Evolutionary conservation across 208 protist species (phyloP).

Genomic region (Jaenimonas drosophilae): DNA sequence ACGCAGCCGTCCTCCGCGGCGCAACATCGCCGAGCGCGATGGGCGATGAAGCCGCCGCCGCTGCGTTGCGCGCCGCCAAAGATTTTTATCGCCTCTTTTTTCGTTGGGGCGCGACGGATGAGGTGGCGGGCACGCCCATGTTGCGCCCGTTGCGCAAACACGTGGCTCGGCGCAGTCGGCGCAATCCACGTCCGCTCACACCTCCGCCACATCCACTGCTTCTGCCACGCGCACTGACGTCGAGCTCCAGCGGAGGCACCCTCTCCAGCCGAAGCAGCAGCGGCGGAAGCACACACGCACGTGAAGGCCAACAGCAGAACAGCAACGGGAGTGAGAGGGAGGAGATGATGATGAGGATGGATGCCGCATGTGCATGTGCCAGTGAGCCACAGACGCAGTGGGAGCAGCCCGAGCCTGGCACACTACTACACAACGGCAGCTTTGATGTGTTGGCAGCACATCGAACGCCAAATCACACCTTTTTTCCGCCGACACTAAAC

Average conservation of each 20-base stretch:
- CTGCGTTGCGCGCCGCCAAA: conserved; percentile 24
- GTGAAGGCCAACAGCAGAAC: not conserved
- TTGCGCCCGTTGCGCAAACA: too few species aligned
- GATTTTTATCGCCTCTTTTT: conserved; percentile 37
- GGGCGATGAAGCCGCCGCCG: conserved; percentile 10
- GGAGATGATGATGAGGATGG: too few species aligned
- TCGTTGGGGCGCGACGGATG: not conserved
- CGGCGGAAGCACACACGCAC: not conserved
- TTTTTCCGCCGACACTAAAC: conserved; percentile 28
- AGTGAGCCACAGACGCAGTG: too few species aligned
- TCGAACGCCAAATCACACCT: conserved; percentile 44
- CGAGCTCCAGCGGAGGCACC: not conserved
- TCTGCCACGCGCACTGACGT: too few species aligned
- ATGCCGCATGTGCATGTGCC: too few species aligned
- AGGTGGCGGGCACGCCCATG: conserved; percentile 6
- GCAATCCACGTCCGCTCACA: too few species aligned
- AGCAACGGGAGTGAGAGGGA: too few species aligned
- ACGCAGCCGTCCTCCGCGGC: not conserved
- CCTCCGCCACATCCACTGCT: too few species aligned
- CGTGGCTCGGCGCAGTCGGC: too few species aligned
- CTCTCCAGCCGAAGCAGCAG: conserved; percentile 1
- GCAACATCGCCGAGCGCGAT: conserved; percentile 13
- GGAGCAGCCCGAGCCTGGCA: too few species aligned
- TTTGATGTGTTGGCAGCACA: conserved; percentile 18
- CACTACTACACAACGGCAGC: too few species aligned